phyloP scores from a whole-genome alignment of 2,329 filamentous ascomycete species.

The Dactylellina leptospora region DNA sequence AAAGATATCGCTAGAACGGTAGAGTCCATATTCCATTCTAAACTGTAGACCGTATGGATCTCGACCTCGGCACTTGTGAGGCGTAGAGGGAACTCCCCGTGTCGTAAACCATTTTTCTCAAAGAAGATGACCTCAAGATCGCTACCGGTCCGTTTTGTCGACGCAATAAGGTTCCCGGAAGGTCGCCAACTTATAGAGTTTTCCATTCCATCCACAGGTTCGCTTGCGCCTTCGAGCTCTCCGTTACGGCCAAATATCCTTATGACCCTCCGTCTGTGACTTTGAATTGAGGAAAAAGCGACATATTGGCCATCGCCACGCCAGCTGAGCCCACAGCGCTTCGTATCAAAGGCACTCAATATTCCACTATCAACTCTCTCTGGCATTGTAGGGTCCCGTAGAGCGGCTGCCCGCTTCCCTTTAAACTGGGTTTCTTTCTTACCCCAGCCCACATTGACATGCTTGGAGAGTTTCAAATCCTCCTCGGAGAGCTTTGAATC shows the following conservation, averaged over 20 bases:
- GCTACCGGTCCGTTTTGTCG: constrained; percentile 75
- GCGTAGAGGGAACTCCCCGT: constrained; percentile 88
- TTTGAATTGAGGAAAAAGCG: constrained; percentile 81
- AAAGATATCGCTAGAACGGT: constrained; percentile 85
- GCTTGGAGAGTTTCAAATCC: constrained; percentile 85
- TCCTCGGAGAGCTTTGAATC: constrained; percentile 76
- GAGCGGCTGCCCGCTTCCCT: constrained; percentile 82
- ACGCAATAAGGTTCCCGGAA: constrained; percentile 87
- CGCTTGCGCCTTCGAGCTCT: constrained; percentile 88
- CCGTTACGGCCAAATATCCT: constrained; percentile 92
- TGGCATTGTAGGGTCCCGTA: constrained; percentile 92
- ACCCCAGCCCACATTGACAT: constrained; percentile 97
- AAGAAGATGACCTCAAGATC: constrained; percentile 90
- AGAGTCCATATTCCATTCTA: constrained; percentile 92
- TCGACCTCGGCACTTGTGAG: constrained; percentile 69
- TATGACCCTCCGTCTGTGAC: constrained; percentile 76
- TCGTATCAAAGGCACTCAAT: constrained; percentile 77
- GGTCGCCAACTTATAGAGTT: constrained; percentile 89
- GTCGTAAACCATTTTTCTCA: constrained; percentile 94
- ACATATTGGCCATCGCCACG: constrained; percentile 92
- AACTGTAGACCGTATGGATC: constrained; percentile 68
- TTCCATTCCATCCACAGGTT: constrained; percentile 93
- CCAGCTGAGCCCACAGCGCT: constrained; percentile 80
- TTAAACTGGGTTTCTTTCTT: constrained; percentile 99
- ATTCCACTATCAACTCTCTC: constrained; percentile 87